Evolutionary conservation across 768 basidiomycete genomes (phyloP).

Genomic region (Boletus pseudo-olivaceus): DNA sequence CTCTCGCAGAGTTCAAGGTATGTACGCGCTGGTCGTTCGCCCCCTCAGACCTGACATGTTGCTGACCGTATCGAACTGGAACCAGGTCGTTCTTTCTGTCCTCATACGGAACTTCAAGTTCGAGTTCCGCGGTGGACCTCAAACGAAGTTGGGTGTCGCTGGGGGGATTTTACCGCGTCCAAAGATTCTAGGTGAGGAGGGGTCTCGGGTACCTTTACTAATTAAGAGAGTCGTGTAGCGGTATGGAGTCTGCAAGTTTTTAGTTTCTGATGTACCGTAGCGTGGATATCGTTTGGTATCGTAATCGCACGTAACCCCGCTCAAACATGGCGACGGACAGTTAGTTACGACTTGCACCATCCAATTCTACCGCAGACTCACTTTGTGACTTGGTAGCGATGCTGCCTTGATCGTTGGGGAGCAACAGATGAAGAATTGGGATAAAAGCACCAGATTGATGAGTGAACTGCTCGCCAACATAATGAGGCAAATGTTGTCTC

Average conservation of each 20-base stretch:
- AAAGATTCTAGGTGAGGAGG: conserved; percentile 25
- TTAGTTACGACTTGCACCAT: too few relatives aligned
- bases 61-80: neutral
- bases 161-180: conserved; percentile 34
- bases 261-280: neutral
- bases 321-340: too few relatives aligned
- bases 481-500: conserved; percentile 49
- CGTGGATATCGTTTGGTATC: neutral
- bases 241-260: neutral
- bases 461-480: conserved; percentile 92
- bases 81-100: conserved; percentile 14
- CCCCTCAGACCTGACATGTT: too few relatives aligned
- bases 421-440: conserved; percentile 91
- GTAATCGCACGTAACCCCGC: neutral
- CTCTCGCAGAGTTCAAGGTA: conserved; percentile 28
- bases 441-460: conserved; percentile 82
- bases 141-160: conserved; percentile 29
- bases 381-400: too few relatives aligned
- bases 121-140: conserved; percentile 34
- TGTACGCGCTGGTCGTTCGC: too few relatives aligned
- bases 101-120: conserved; percentile 38
- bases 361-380: too few relatives aligned
- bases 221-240: conserved; percentile 1
- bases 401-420: too few relatives aligned
- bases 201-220: conserved; percentile 11